phyloP scores from a whole-genome alignment of 768 basidiomycete genomes.

The Galerina sulciceps region DNA sequence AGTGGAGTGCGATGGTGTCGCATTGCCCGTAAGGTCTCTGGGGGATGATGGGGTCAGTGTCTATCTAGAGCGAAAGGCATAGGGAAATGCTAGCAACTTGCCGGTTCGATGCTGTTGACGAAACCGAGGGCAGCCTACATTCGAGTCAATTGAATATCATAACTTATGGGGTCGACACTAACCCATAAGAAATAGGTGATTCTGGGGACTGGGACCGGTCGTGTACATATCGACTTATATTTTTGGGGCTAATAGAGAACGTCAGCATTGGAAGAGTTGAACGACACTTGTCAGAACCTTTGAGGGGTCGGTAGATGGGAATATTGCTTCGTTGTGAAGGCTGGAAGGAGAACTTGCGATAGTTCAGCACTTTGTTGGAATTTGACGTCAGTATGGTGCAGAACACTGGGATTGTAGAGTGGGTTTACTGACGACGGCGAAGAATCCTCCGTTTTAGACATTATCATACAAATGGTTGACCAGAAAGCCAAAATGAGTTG shows the following conservation, averaged over 20 bases:
- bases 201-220: slow-evolving; percentile 24
- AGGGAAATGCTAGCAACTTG: slow-evolving; percentile 7
- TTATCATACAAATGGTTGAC: neutral
- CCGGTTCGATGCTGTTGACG: neutral
- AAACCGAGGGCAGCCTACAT: neutral
- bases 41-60: neutral
- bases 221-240: slow-evolving; percentile 25
- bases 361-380: slow-evolving; percentile 16
- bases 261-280: neutral
- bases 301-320: slow-evolving; percentile 31
- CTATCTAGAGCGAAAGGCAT: slow-evolving; percentile 13
- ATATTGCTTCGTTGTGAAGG: slow-evolving; percentile 25
- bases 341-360: slow-evolving; percentile 25
- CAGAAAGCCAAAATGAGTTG: neutral
- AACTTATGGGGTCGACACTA: neutral
- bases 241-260: slow-evolving; percentile 21
- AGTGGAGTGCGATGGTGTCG: slow-evolving; percentile 15
- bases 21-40: slow-evolving; percentile 15
- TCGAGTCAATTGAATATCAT: neutral
- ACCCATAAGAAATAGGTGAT: slow-evolving; percentile 25
- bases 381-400: neutral
- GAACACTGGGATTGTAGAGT: neutral
- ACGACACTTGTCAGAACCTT: slow-evolving; percentile 16
- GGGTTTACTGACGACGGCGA: neutral
- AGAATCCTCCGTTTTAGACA: neutral